A percentile compares a stretch with the other conserved stretches of the same genome.
Evolutionary conservation across 129 eudicot species (phyloP).

Genomic region (Apium graveolens): DNA sequence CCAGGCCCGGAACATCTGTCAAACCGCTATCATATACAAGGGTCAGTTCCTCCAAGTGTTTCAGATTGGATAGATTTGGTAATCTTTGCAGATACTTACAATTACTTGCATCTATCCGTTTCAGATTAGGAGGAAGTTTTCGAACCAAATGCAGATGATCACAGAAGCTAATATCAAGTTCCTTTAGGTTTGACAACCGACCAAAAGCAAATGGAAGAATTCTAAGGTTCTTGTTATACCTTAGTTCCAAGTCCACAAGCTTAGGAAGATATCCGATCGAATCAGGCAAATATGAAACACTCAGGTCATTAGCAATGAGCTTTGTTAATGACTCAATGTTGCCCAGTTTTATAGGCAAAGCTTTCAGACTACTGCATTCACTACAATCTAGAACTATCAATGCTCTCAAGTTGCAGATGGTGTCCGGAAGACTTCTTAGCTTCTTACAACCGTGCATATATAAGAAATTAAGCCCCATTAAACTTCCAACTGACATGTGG

Average conservation of each 20-base stretch:
- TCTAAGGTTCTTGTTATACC: not conserved
- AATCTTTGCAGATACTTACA: not conserved
- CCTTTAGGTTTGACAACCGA: not conserved
- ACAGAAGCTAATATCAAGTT: not conserved
- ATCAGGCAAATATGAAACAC: not conserved
- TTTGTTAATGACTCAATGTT: not conserved
- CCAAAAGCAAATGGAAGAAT: not conserved
- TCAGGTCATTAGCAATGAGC: not conserved
- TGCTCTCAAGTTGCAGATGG: not conserved
- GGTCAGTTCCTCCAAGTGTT: not conserved
- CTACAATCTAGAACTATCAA: not conserved
- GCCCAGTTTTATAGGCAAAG: not conserved
- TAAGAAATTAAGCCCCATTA: not conserved
- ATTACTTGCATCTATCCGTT: rapidly evolving
- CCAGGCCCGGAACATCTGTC: too few species aligned
- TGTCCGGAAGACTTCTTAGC: not conserved
- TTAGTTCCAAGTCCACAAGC: not conserved
- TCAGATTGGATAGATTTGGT: not conserved
- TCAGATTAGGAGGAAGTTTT: not conserved
- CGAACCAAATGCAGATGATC: not conserved
- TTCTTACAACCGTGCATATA: not conserved
- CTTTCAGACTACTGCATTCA: not conserved
- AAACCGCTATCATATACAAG: not conserved
- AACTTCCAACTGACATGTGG: not conserved
- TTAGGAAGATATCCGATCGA: not conserved